Evolutionary conservation across 192 early-diverging fungal species (phyloP), one percentile per base, ranked within the genome.

Genomic region (Backusella macrospora): DNA sequence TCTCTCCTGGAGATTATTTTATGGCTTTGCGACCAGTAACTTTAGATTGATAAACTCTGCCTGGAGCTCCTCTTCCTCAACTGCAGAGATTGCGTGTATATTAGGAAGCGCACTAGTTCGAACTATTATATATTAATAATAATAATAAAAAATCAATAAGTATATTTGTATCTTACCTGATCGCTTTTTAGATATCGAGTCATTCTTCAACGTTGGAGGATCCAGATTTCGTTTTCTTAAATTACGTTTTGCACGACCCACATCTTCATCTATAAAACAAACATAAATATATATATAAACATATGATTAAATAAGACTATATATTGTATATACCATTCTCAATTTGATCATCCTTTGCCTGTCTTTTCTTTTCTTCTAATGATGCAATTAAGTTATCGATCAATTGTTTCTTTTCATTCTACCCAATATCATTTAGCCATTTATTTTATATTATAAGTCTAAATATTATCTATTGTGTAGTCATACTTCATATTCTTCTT

Each of bases 21-120:
- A 21, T 43, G 18, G 29, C 47, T 48, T 45, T 46, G 40, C 18
- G 29, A 48, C 23, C 21, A 23, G 55, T 71, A 78, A 46, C 73
- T 78, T 78, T 73, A 78, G 52, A n/a, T 40, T 59, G 23, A 69
- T 29, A 65, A 63, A 74, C 43, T 78, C 77, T 4, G 9, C 47
- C 55, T 79, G 70, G 6, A 79, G 37, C 37, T 79, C 78, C 55
- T 79, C 78, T 16, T 79, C 78, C 42, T 79, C 73, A 29, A 67
- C 65, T 16, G 52, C 16, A 46, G 46, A 52, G 6, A 52, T 21
- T 2, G 47, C 62, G 12, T 79, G 46, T 21, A 72, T 39, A 52
- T 44, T 42, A 40, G 65, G 65, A 42, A 62, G 71, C 26, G 76
- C 62, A 45, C 45, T 43, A 5, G 65, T 29, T 34, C 76, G 64